Base-by-base conservation (phyloP, 2,329 filamentous ascomycete species). In the Rhytidhysteron rufulum region DNA sequence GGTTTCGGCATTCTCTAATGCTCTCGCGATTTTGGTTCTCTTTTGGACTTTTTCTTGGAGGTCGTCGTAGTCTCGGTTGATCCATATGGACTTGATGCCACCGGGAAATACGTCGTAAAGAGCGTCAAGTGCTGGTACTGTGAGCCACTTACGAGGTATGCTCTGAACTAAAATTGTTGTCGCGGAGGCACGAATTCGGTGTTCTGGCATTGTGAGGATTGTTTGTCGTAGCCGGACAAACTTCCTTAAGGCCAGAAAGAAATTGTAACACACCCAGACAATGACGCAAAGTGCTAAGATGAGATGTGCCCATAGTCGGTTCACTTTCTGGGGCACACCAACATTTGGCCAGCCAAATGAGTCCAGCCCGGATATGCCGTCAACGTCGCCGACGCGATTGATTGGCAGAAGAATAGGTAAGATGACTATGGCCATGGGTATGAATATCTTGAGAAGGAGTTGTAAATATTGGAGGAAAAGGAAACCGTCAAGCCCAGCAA, bases 71-170 rank as follows among this genome's bases (percentile, higher is more conserved):
- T 98, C 87, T 45, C 91, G 80, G 44, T 96, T 98, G 54, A 98
- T 83, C 90, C 91, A 98, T 34, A 98, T 86, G 52, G 97, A 97
- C 44, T 88, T 81, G 57, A 98, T 85, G 21, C 93, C 93, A 16
- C 93, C 93, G 0, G 93, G 93, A 53, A 96, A 97, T 1, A 97
- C 90, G 61, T 98, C 93, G 56, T 94, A 98, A 0, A 98, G 73
- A 0, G 85, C 85, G 42, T 82, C 78, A 4, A 98, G 75, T 1
- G 88, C 87, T 32, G 95, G 83, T 35, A 88, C 79, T 2, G 79
- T 88, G 6, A 95, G 79, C 93, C 93, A 98, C 58, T 94, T 95
- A 30, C 78, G 72, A 1, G 93, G 93, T 37, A 98, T 95, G 9
- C 85, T 85, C 48, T 85, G 93, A 38, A 98, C 89, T 5, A 98